phyloP scores from a whole-genome alignment of 1,284 basidiomycete species.

The Leccinum brunneo-olivaceum region DNA sequence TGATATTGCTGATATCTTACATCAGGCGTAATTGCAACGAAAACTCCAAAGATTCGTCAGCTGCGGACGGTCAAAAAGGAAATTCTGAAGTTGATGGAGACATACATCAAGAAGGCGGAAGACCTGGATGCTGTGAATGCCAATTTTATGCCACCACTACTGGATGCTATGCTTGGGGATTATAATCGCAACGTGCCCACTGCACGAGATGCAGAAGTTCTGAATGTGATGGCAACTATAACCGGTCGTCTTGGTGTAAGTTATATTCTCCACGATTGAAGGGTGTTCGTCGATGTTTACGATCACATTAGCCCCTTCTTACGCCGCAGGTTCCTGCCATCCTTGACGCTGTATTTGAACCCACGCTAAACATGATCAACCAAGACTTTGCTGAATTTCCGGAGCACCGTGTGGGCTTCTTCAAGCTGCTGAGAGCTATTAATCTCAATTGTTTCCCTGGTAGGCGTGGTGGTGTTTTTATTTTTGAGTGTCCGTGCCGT shows the following conservation, averaged over 20 bases:
- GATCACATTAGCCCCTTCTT: conserved; percentile 55
- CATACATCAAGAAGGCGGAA: conserved; percentile 94
- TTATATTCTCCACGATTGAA: conserved; percentile 12
- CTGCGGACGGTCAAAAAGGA: conserved; percentile 98
- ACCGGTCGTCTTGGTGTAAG: conserved; percentile 80
- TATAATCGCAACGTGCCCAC: conserved; percentile 93
- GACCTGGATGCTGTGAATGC: conserved; percentile 89
- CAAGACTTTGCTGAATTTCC: conserved; percentile 98
- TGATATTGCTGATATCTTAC: conserved; percentile 4
- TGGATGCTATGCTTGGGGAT: conserved; percentile 96
- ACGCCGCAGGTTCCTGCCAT: conserved; percentile 96
- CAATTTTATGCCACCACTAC: conserved; percentile 90
- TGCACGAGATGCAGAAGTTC: conserved; percentile 93
- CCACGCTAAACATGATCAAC: conserved; percentile 98
- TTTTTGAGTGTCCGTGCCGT: neutral
- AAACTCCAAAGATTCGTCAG: conserved; percentile 94
- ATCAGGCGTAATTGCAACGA: conserved; percentile 85
- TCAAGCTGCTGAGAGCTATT: conserved; percentile 91
- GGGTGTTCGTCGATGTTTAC: conserved; percentile 9
- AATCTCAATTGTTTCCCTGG: conserved; percentile 96
- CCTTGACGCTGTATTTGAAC: conserved; percentile 96
- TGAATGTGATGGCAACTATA: conserved; percentile 98
- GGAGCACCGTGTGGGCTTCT: conserved; percentile 97
- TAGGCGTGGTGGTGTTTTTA: conserved; percentile 30
- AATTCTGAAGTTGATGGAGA: conserved; percentile 95